Evolutionary conservation across 2,329 filamentous ascomycete species (phyloP).

Genomic region (Stromatinia cepivora): DNA sequence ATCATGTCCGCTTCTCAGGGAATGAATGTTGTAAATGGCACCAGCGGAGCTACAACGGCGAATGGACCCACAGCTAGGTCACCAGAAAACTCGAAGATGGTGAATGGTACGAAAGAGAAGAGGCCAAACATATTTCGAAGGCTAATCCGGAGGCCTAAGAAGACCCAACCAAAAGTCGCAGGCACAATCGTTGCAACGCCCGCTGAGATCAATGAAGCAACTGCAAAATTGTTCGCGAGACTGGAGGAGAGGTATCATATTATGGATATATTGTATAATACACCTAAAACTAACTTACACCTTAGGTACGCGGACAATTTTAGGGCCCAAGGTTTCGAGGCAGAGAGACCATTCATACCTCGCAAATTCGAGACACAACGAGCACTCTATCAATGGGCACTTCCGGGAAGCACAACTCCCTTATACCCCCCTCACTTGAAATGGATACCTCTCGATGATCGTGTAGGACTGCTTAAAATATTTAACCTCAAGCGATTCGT

Average conservation of each 20-base stretch:
- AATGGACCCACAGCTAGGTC: not conserved
- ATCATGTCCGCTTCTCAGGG: conserved; percentile 15
- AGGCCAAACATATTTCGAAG: conserved; percentile 17
- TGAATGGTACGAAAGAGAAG: not conserved
- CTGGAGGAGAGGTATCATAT: conserved; percentile 9
- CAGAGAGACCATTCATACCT: conserved; percentile 3
- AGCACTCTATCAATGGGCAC: conserved; percentile 22
- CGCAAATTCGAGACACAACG: conserved; percentile 20
- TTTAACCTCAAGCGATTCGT: conserved; percentile 37
- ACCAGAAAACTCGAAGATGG: not conserved
- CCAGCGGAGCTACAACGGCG: not conserved
- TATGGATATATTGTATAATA: not conserved
- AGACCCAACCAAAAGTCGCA: not conserved
- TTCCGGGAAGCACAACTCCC: conserved; percentile 16
- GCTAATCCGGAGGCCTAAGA: conserved; percentile 14
- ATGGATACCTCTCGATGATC: conserved; percentile 34
- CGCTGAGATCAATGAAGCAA: conserved; percentile 18
- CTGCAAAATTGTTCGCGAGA: conserved; percentile 3
- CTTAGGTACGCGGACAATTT: conserved; percentile 11
- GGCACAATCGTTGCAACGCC: conserved; percentile 1
- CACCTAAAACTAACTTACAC: not conserved
- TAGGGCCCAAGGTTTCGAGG: conserved; percentile 9
- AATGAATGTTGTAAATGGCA: not conserved
- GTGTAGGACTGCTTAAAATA: conserved; percentile 32
- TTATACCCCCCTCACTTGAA: conserved; percentile 39